Evolutionary conservation across 1,139 yeast genomes (phyloP).

Genomic region (Petasospora fabianii): DNA sequence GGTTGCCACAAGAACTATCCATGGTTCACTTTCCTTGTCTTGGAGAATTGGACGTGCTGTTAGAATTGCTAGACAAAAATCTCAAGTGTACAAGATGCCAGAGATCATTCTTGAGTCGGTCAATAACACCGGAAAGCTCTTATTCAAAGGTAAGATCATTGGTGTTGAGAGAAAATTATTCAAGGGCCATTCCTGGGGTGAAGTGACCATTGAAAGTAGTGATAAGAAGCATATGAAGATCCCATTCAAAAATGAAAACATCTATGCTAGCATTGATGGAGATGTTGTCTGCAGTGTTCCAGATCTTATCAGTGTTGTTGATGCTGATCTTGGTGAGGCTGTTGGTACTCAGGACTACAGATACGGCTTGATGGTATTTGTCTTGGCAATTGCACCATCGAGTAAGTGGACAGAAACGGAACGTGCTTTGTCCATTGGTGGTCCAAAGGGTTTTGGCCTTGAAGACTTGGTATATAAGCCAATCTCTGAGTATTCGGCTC

Average conservation of each 20-base stretch:
- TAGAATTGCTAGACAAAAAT: constrained; percentile 34
- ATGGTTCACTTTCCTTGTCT: constrained; percentile 37
- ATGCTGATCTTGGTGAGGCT: constrained; percentile 41
- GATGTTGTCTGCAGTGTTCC: constrained; percentile 40
- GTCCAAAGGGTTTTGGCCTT: constrained; percentile 37
- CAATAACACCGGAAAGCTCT: constrained; percentile 36
- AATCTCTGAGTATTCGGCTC: constrained; percentile 32
- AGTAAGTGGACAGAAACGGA: constrained; percentile 37
- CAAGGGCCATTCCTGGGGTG: constrained; percentile 46
- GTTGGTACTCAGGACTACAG: constrained; percentile 45
- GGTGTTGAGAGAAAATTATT: constrained; percentile 38
- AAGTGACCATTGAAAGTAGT: constrained; percentile 37
- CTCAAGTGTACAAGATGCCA: constrained; percentile 36
- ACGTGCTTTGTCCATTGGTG: constrained; percentile 37
- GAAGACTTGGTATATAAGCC: constrained; percentile 36
- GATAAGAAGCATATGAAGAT: constrained; percentile 28
- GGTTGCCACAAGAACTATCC: constrained; percentile 29
- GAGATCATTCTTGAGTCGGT: constrained; percentile 36
- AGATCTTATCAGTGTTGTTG: constrained; percentile 41
- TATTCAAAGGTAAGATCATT: constrained; percentile 42
- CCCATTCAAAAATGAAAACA: constrained; percentile 46
- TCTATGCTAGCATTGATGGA: constrained; percentile 30
- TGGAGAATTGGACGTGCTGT: constrained; percentile 49
- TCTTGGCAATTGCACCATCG: constrained; percentile 39
- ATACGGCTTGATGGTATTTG: constrained; percentile 41